phyloP scores from a whole-genome alignment of 2,329 filamentous ascomycete species.

The Penicillium sp. region DNA sequence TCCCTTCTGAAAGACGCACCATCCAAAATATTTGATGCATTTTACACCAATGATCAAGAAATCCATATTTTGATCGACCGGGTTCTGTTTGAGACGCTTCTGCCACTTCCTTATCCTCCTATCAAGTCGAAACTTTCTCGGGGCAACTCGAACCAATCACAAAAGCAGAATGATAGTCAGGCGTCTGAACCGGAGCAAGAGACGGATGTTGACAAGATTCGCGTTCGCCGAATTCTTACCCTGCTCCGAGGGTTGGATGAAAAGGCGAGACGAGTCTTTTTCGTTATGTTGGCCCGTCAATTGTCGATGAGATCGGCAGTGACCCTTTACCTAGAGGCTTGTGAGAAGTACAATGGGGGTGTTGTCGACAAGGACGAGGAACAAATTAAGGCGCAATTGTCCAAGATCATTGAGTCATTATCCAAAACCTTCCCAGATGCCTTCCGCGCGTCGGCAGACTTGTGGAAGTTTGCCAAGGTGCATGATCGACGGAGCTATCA shows the following conservation, averaged over 20 bases:
- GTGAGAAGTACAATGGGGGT: conserved; percentile 86
- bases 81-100: conserved; percentile 78
- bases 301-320: conserved; percentile 70
- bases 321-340: conserved; percentile 73
- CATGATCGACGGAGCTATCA: conserved; percentile 90
- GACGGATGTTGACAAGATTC: conserved; percentile 58
- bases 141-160: conserved; percentile 52
- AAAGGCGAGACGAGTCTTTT: conserved; percentile 81
- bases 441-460: conserved; percentile 66
- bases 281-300: conserved; percentile 77
- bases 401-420: conserved; percentile 69
- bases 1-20: conserved; percentile 78
- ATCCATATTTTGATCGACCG: conserved; percentile 81
- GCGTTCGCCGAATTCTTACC: conserved; percentile 79
- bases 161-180: conserved; percentile 48
- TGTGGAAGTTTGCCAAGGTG: conserved; percentile 86
- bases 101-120: conserved; percentile 85
- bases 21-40: conserved; percentile 78
- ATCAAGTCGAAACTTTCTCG: conserved; percentile 54
- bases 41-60: conserved; percentile 85
- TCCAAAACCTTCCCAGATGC: conserved; percentile 74
- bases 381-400: conserved; percentile 66
- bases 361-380: conserved; percentile 67
- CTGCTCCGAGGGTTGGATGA: conserved; percentile 74
- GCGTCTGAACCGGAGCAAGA: conserved; percentile 38